Evolutionary conservation across 495 filamentous ascomycete genomes (phyloP), one percentile per base, ranked within the genome.

Genomic region (Penicillium daleae): DNA sequence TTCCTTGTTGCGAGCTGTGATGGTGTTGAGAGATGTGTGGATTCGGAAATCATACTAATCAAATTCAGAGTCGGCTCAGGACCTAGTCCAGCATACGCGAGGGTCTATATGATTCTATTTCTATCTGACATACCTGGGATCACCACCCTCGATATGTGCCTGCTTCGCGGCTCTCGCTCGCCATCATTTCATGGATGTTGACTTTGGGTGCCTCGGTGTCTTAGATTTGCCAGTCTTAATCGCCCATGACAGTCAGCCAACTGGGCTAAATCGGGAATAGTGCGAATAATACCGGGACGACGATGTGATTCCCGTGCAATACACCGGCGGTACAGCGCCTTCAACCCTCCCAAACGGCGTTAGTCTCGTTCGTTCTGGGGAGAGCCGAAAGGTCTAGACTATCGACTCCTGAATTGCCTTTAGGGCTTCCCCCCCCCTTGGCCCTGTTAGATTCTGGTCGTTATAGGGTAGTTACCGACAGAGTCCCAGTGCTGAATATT

Each of bases 371-470:
- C 32, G 32, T 51, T 32, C 57, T 35, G 33, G 17, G 40, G 64
- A 59, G 60, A 52, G 42, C 57, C 13, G 33, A 55, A 61, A 33
- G 62, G 68, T 52, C 68, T 70, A 70, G 68, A 70, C 48, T 62
- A 49, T 40, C 39, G 32, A 44, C 68, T 65, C 68, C 68, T 70
- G 64, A 67, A 59, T 22, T 32, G 51, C 39, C 37, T 8, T 49
- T 55, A 56, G 65, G 53, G 49, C 46, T 54, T 61, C 46, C 46
- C 62, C 56, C 29, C 13, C 19, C 31, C n/a, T 12, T 24, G 6
- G n/a, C n/a, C n/a, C n/a, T n/a, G n/a, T n/a, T n/a, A n/a, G n/a
- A n/a, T n/a, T n/a, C n/a, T n/a, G n/a, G n/a, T n/a, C n/a, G n/a
- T n/a, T n/a, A n/a, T n/a, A n/a, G n/a, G n/a, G n/a, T n/a, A n/a